Evolutionary conservation across 179 eudicot species (phyloP).

Genomic region (Nepenthes alata): DNA sequence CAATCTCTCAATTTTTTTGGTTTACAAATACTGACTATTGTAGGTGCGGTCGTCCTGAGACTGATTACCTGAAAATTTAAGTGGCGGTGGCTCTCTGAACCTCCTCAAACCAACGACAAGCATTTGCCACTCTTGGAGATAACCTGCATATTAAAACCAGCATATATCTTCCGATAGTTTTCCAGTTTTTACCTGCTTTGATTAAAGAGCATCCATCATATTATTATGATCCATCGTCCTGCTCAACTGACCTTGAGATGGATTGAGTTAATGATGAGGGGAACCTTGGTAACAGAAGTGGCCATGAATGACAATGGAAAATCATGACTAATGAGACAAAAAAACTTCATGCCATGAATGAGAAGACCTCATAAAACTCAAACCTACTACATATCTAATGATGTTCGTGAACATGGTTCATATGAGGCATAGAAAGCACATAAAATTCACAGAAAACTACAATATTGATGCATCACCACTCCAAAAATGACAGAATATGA

Average conservation of each 20-base stretch:
- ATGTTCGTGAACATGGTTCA: neutral
- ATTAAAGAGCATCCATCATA: neutral
- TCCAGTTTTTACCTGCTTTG: neutral
- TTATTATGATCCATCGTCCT: neutral
- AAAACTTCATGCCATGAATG: too few relatives aligned
- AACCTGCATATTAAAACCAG: neutral
- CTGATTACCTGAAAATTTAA: too few relatives aligned
- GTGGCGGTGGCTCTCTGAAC: too few relatives aligned
- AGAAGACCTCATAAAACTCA: neutral
- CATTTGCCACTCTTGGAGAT: too few relatives aligned
- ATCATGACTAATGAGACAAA: neutral
- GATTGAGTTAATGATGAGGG: neutral
- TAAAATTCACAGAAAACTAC: constrained; percentile 5
- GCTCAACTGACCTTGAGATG: neutral
- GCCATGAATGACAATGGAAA: neutral
- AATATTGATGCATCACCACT: constrained; percentile 17
- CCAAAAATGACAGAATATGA: constrained; percentile 9
- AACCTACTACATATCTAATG: neutral
- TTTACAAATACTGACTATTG: too few relatives aligned
- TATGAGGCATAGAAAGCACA: neutral
- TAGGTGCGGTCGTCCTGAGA: too few relatives aligned
- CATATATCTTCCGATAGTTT: neutral
- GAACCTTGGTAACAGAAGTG: neutral
- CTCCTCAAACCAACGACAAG: too few relatives aligned
- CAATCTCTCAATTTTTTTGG: too few relatives aligned